These are phyloP conservation scores for Globisporangium parvum DNA, from an alignment of 352 stramenopile genomes.

Conservation along the genomic window DNA sequence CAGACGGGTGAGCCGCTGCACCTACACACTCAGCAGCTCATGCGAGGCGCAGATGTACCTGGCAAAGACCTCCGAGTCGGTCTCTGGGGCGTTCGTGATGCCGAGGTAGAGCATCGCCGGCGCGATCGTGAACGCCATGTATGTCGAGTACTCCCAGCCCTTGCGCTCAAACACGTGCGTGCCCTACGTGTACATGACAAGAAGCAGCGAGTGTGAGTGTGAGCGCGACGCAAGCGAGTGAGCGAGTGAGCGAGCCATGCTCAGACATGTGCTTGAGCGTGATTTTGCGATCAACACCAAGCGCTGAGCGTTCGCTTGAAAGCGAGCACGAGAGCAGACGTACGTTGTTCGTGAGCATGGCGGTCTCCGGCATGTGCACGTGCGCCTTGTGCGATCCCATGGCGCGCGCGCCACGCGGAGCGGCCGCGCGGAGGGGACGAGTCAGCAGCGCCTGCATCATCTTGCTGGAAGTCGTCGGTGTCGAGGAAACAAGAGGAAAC, in stretches of 20 bases:
- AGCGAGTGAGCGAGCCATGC: background rate
- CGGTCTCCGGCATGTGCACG: constrained; percentile 80
- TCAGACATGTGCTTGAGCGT: background rate
- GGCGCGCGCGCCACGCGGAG: constrained; percentile 33
- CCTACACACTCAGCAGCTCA: background rate
- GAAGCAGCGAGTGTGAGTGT: background rate
- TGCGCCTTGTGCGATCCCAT: constrained; percentile 55
- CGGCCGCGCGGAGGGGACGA: constrained; percentile 20
- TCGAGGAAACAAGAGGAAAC: too few species aligned
- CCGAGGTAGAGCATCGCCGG: constrained; percentile 72
- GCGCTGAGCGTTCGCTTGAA: too few species aligned
- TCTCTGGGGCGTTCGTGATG: constrained; percentile 75
- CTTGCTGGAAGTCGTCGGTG: background rate
- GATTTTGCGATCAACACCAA: too few species aligned
- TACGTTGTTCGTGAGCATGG: constrained; percentile 86
- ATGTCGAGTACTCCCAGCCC: constrained; percentile 79
- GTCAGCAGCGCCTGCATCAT: constrained; percentile 31
- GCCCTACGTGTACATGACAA: constrained; percentile 26
- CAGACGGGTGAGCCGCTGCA: background rate
- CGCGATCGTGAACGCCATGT: constrained; percentile 66
- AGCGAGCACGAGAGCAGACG: constrained; percentile 10
- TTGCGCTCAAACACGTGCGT: constrained; percentile 78
- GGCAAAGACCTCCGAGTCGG: constrained; percentile 77
- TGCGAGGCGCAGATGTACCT: constrained; percentile 27
- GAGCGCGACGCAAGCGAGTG: background rate